Conservation (phyloP, 805 yeast species). For the Kurtzmaniella fragi region DNA sequence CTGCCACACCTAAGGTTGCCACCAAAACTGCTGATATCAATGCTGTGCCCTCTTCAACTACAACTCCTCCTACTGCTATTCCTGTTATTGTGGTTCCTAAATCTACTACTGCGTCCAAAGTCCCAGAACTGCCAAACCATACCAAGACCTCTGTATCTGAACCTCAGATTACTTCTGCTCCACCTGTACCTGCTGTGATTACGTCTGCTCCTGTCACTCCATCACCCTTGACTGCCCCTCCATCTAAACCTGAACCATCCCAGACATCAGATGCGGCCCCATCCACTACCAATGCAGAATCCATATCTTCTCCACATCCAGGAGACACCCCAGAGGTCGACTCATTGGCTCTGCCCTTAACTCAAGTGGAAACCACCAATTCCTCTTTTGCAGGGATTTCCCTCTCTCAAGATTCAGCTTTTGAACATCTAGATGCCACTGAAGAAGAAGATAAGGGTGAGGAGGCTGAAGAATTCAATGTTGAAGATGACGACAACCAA, state of each 20-base stretch:
- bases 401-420: constrained; percentile 14
- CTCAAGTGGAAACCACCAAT: constrained; percentile 24
- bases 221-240: constrained; percentile 8
- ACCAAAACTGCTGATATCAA: not conserved
- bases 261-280: constrained; percentile 7
- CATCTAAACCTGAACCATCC: constrained; percentile 7
- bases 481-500: constrained; percentile 12
- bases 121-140: not conserved
- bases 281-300: constrained; percentile 4
- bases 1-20: not conserved
- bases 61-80: constrained; percentile 5
- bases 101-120: constrained; percentile 7
- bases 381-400: constrained; percentile 38
- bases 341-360: constrained; percentile 5
- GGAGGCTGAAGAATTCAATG: constrained; percentile 2
- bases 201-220: constrained; percentile 6
- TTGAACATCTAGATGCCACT: constrained; percentile 9
- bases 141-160: constrained; percentile 3
- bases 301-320: too few species aligned
- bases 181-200: constrained; percentile 6
- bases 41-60: constrained; percentile 5
- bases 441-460: constrained; percentile 5
- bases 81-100: constrained; percentile 7
- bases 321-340: constrained; percentile 1
- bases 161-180: constrained; percentile 3